Evolutionary conservation across 306 rosid species (phyloP).

Genomic region (Quercus alba): DNA sequence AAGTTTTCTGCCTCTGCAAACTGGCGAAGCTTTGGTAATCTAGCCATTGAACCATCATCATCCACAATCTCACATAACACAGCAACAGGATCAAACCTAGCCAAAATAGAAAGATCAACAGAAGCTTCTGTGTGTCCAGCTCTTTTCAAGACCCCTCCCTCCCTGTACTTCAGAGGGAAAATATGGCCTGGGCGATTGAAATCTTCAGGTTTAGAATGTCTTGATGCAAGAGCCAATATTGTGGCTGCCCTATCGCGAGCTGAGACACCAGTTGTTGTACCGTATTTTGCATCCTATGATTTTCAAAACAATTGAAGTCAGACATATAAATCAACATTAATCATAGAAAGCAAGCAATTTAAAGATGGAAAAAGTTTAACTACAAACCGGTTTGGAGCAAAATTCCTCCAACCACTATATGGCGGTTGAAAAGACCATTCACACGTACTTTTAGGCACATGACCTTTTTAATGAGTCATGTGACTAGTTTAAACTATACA

Average conservation of each 20-base stretch:
- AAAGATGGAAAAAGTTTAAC: no score
- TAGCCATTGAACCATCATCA: constrained; percentile 85
- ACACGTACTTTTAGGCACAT: no score
- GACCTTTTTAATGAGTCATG: no score
- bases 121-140: constrained; percentile 82
- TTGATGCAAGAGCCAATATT: constrained; percentile 61
- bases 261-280: constrained; percentile 63
- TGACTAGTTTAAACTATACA: no score
- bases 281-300: constrained; percentile 51
- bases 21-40: constrained; percentile 58
- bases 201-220: constrained; percentile 55
- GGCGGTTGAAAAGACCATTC: no score
- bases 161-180: constrained; percentile 61
- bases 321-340: neutral
- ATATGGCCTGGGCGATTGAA: constrained; percentile 79
- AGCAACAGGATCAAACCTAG: constrained; percentile 60
- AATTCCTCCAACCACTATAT: no score
- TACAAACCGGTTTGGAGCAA: no score
- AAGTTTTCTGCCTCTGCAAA: constrained; percentile 49
- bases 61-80: constrained; percentile 75
- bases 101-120: constrained; percentile 67
- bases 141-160: constrained; percentile 74
- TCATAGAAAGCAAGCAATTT: neutral
- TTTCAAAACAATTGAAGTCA: constrained; percentile 14
- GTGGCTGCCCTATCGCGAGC: constrained; percentile 71